These are phyloP conservation scores for Penicillium crystallinum DNA, from an alignment of 495 filamentous ascomycete species.

Conservation along the genomic window DNA sequence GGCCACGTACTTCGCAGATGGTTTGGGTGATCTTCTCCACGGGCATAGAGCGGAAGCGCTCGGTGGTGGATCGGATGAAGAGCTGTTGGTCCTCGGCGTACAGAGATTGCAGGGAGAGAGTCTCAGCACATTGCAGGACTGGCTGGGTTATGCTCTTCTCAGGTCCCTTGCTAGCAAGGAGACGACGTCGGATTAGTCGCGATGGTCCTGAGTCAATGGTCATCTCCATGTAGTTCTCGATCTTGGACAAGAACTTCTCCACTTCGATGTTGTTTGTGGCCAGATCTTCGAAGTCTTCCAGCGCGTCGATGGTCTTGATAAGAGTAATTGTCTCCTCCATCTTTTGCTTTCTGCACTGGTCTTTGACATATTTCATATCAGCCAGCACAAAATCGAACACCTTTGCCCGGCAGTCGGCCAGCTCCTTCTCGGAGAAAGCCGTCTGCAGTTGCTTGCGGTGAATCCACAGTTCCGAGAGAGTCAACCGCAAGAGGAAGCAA, in stretches of 20 bases:
- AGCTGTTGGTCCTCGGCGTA: slow-evolving; percentile 41
- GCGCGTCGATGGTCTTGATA: slow-evolving; percentile 40
- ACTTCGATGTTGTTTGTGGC: slow-evolving; percentile 33
- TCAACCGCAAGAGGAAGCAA: slow-evolving; percentile 37
- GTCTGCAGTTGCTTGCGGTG: slow-evolving; percentile 28
- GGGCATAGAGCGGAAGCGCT: slow-evolving; percentile 34
- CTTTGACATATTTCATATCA: slow-evolving; percentile 37
- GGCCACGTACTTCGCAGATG: slow-evolving; percentile 30
- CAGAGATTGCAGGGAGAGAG: slow-evolving; percentile 33
- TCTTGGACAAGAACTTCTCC: slow-evolving; percentile 36
- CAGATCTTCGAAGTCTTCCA: slow-evolving; percentile 44
- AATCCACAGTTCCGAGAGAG: slow-evolving; percentile 37
- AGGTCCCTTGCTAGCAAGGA: slow-evolving; percentile 30
- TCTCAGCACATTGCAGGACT: slow-evolving; percentile 33
- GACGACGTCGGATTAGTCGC: slow-evolving; percentile 34
- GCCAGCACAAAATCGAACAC: slow-evolving; percentile 34
- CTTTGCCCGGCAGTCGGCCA: slow-evolving; percentile 30
- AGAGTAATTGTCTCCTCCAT: slow-evolving; percentile 38
- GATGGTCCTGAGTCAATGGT: slow-evolving; percentile 34
- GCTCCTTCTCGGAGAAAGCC: slow-evolving; percentile 28
- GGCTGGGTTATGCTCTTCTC: slow-evolving; percentile 30
- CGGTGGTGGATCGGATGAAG: slow-evolving; percentile 36
- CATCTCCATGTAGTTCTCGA: slow-evolving; percentile 37
- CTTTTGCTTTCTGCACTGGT: slow-evolving; percentile 39
- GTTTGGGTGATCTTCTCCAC: slow-evolving; percentile 22